These are phyloP conservation scores for Hypholoma fasciculare DNA, from an alignment of 768 basidiomycete species.

Conservation along the genomic window DNA sequence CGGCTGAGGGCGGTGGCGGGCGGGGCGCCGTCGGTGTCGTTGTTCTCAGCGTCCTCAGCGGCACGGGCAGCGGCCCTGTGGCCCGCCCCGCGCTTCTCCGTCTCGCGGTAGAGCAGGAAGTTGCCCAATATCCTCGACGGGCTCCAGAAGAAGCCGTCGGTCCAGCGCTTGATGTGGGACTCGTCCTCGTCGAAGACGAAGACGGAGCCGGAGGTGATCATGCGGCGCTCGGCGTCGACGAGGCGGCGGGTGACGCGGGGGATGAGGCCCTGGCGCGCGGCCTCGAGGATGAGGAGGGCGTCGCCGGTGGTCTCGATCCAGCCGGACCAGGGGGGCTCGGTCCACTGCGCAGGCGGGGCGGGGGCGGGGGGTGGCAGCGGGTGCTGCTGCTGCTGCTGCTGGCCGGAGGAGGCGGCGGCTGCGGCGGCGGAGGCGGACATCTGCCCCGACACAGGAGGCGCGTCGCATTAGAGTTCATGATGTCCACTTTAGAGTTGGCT, in stretches of 20 bases:
- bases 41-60: constrained; percentile 35
- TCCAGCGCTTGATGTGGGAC: constrained; percentile 97
- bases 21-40: constrained; percentile 43
- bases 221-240: constrained; percentile 87
- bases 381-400: constrained; percentile 22
- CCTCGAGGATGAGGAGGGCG: constrained; percentile 95
- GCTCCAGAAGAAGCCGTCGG: constrained; percentile 96
- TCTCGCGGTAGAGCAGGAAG: constrained; percentile 94
- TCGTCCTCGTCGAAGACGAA: constrained; percentile 98
- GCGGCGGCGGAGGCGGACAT: neutral
- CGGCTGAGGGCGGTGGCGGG: constrained; percentile 57
- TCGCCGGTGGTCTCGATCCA: constrained; percentile 96
- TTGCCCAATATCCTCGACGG: constrained; percentile 92
- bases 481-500: constrained; percentile 63
- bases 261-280: constrained; percentile 85
- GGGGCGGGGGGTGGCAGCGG: constrained; percentile 35
- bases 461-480: constrained; percentile 55
- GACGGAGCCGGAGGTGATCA: constrained; percentile 92
- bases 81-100: constrained; percentile 76
- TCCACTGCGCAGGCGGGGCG: constrained; percentile 39
- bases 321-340: constrained; percentile 89
- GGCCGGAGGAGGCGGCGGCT: constrained; percentile 21
- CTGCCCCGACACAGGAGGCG: neutral
- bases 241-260: constrained; percentile 91
- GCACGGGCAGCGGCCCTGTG: constrained; percentile 52